These are phyloP conservation scores for Metschnikowia dekortorum DNA, from an alignment of 805 yeast genomes.

Conservation along the genomic window DNA sequence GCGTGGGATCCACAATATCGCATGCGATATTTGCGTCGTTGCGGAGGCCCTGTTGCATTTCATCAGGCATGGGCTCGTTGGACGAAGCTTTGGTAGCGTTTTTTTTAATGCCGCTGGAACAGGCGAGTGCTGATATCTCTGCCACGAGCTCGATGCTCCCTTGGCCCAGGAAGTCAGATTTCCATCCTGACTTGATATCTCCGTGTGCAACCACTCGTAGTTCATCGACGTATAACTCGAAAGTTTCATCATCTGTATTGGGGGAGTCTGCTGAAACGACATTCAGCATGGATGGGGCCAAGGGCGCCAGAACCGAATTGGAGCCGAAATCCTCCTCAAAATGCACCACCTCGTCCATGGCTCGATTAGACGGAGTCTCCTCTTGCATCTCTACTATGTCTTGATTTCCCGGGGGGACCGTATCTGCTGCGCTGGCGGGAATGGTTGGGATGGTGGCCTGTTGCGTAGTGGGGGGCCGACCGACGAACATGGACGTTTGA, in stretches of 20 bases:
- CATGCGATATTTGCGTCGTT: constrained; percentile 59
- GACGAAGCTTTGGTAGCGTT: constrained; percentile 45
- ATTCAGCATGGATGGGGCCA: neutral
- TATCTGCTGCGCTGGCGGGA: constrained; percentile 3
- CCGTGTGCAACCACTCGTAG: constrained; percentile 70
- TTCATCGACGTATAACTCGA: constrained; percentile 59
- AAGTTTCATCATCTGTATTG: neutral
- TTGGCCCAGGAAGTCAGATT: constrained; percentile 73
- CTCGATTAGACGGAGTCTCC: constrained; percentile 13
- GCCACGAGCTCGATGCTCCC: constrained; percentile 81
- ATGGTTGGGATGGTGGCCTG: constrained; percentile 10
- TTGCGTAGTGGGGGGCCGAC: constrained; percentile 12
- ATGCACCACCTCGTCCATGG: constrained; percentile 15
- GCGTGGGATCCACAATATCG: constrained; percentile 75
- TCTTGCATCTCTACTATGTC: constrained; percentile 14
- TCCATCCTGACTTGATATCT: constrained; percentile 90
- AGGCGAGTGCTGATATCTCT: constrained; percentile 56
- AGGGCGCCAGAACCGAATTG: neutral
- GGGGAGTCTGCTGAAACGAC: neutral
- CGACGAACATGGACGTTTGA: constrained; percentile 15
- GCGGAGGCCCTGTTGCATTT: constrained; percentile 23
- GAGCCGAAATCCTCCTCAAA: constrained; percentile 16
- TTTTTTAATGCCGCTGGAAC: constrained; percentile 48
- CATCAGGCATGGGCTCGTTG: constrained; percentile 25
- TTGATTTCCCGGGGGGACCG: constrained; percentile 6